Evolutionary conservation across 83 land plant species (phyloP).

Genomic region (Isoetes engelmannii): DNA sequence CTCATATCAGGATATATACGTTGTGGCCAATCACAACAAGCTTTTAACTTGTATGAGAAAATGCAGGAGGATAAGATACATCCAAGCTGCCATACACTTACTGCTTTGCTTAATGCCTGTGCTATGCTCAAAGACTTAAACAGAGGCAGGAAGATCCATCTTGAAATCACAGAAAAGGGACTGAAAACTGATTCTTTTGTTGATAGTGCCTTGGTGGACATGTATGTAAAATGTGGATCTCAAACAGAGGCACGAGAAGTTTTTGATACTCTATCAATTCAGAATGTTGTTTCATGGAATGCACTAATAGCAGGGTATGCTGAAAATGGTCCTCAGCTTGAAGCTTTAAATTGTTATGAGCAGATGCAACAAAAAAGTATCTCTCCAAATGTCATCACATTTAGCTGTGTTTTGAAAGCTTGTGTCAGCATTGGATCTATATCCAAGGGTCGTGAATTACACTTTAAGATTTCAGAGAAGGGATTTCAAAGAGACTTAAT

Average conservation of each 20-base stretch:
- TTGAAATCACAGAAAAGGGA: slow-evolving; percentile 4
- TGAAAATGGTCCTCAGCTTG: background rate
- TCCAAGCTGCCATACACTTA: slow-evolving; percentile 3
- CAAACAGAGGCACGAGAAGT: background rate
- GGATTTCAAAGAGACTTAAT: background rate
- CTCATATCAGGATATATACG: slow-evolving; percentile 10
- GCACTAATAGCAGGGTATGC: slow-evolving; percentile 12
- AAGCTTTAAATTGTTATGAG: slow-evolving; percentile 4
- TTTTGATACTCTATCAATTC: background rate
- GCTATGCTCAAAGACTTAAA: slow-evolving; percentile 6
- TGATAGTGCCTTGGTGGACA: slow-evolving; percentile 6
- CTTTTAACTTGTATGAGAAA: background rate
- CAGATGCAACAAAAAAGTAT: background rate
- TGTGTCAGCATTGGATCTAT: background rate
- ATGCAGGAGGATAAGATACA: background rate
- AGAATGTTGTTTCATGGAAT: slow-evolving; percentile 3
- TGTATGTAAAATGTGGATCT: slow-evolving; percentile 14
- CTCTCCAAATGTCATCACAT: slow-evolving; percentile 10
- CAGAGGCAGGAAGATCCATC: background rate
- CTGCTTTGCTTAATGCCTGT: slow-evolving; percentile 5
- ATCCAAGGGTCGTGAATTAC: background rate
- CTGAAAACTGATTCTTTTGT: background rate
- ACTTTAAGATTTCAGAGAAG: background rate
- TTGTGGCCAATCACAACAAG: background rate
- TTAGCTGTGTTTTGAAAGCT: slow-evolving; percentile 4